Base-by-base conservation (phyloP, 805 yeast genomes). In the Lachancea nothofagi region DNA sequence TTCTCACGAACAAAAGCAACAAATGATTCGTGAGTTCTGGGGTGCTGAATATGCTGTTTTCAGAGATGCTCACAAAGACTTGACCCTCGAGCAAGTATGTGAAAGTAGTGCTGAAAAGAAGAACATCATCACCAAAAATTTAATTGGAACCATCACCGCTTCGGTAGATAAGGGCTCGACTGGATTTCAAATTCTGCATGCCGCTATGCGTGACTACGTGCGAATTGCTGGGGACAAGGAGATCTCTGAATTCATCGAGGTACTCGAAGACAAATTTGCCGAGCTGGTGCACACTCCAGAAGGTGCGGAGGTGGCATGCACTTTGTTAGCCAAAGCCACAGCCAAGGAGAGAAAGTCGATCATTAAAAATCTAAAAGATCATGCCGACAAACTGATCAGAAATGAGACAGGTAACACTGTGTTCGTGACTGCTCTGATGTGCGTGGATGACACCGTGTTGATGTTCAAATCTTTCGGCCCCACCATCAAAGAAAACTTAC, bases 11-110 rank as follows among this genome's bases (percentile, higher is more conserved):
- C 97, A 90, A 65, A 84, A 77, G 62, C 76, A 77, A 41, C 96
- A 86, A 65, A 89, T 90, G 83, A 78, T 90, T 49, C 78, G 93
- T 64, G 98, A 90, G 66, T 90, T 90, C 60, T 90, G 95, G 87
- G 98, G 97, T 40, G 76, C 96, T 9, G 95, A 87, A 65, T 90
- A 83, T 61, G 96, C 96, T 15, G 79, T 86, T 9, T 90, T 90
- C 69, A 80, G 76, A 62, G 90, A 86, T 38, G 70, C 80, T 8
- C 88, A 83, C 31, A 72, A 74, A 45, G 76, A 71, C 37, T 72
- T 78, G 55, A 66, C 74, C 10, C 74, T 90, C 38, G 68, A 72
- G 43, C 89, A 86, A 36, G 77, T 84, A 30, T 72, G 82, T 43
- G 60, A 48, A 2, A 86, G 78, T 48, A 73, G 78, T 46, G 74